These are phyloP conservation scores for Gillenia trifoliata DNA, from an alignment of 306 rosid genomes.

Conservation along the genomic window DNA sequence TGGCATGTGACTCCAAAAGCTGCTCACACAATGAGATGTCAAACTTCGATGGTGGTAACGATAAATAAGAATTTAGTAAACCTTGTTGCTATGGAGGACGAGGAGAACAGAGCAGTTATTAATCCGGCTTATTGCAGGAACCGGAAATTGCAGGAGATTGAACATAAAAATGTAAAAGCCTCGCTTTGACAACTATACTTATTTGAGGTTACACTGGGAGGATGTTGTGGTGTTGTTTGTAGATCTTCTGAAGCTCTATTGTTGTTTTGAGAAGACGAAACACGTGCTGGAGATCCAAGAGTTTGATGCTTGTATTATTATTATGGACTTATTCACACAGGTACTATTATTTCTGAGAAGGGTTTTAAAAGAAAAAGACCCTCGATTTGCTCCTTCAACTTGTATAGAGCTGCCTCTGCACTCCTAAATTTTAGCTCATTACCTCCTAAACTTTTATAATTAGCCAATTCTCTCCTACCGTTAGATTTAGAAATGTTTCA, in stretches of 20 bases:
- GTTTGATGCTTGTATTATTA: conserved; percentile 10
- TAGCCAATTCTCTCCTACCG: no score
- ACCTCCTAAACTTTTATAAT: no score
- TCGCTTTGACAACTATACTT: conserved; percentile 29
- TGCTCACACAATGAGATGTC: conserved; percentile 65
- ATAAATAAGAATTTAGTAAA: conserved; percentile 6
- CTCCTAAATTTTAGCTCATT: no score
- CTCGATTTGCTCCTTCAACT: no score
- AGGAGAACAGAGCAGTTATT: conserved; percentile 10
- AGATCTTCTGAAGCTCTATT: conserved; percentile 12
- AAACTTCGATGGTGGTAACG: conserved; percentile 14
- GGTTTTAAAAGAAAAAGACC: no score
- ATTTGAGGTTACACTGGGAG: conserved; percentile 24
- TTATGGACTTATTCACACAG: neutral
- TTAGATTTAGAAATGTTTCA: no score
- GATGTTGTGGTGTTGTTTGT: conserved; percentile 25
- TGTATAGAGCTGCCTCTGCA: no score
- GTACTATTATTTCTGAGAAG: no score
- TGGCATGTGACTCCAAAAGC: conserved; percentile 93
- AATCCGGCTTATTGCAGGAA: conserved; percentile 28
- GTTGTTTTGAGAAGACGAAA: conserved; percentile 8
- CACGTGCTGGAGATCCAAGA: neutral
- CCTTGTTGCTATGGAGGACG: conserved; percentile 23
- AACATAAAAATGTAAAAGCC: conserved; percentile 28
- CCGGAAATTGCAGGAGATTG: conserved; percentile 30